These are phyloP conservation scores for Aspergillus neotritici DNA, from an alignment of 2,329 filamentous ascomycete species.

Conservation along the genomic window DNA sequence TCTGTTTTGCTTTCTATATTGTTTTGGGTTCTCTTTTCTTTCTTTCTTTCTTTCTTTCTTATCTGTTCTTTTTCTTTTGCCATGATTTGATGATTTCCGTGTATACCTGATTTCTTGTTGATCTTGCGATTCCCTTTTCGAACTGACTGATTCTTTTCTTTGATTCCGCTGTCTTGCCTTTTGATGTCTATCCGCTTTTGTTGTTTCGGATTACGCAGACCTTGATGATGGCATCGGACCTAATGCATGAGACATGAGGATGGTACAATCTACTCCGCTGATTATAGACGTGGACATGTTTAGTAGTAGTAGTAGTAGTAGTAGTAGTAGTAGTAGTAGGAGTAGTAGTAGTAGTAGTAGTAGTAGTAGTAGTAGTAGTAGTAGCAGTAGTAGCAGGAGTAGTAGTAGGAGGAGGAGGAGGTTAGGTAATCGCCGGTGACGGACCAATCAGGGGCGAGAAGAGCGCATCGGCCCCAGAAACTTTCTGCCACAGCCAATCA, in stretches of 20 bases:
- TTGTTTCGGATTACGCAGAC: slow-evolving; percentile 5
- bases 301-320: too few species aligned
- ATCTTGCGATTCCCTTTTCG: slow-evolving; percentile 3
- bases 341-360: too few species aligned
- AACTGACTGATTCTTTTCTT: slow-evolving; percentile 13
- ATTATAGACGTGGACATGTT: neutral
- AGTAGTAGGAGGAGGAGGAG: too few species aligned
- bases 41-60: slow-evolving; percentile 7
- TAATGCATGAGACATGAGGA: slow-evolving; percentile 21
- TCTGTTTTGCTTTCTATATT: too few species aligned
- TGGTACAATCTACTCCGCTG: slow-evolving; percentile 13
- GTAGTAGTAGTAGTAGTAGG: too few species aligned
- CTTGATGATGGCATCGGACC: slow-evolving; percentile 18
- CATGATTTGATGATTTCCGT: slow-evolving; percentile 12
- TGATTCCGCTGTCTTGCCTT: slow-evolving; percentile 8
- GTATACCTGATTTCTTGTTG: slow-evolving; percentile 13
- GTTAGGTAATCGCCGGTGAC: neutral
- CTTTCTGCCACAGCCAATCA: neutral
- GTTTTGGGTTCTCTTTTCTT: slow-evolving; percentile 12
- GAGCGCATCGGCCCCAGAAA: neutral
- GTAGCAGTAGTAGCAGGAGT: too few species aligned
- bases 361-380: too few species aligned
- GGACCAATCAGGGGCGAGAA: neutral
- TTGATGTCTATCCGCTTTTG: slow-evolving; percentile 8
- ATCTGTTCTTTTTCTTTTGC: slow-evolving; percentile 10